Conservation (phyloP, 768 basidiomycete genomes). For the Tephrocybe sp. region DNA sequence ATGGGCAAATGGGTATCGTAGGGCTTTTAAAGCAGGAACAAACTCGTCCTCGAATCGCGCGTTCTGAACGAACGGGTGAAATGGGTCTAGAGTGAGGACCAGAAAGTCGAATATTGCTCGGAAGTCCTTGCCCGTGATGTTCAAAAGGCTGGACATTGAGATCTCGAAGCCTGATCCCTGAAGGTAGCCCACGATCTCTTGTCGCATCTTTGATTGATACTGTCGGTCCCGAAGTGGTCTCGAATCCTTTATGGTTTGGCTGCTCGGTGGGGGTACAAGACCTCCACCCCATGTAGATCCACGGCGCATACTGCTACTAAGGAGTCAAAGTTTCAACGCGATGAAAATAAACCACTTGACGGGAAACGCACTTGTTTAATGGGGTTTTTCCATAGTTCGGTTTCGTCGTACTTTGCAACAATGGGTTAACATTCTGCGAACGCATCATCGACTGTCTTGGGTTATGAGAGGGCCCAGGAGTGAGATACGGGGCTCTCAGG, state of each 20-base stretch:
- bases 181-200: conserved; percentile 74
- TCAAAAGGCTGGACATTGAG: conserved; percentile 61
- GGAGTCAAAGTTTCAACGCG: background rate
- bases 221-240: conserved; percentile 75
- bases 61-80: conserved; percentile 49
- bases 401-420: conserved; percentile 70
- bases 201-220: conserved; percentile 73
- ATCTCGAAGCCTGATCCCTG: conserved; percentile 65
- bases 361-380: conserved; percentile 53
- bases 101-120: conserved; percentile 82
- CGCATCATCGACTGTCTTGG: conserved; percentile 68
- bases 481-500: conserved; percentile 51
- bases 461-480: conserved; percentile 41
- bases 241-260: conserved; percentile 64
- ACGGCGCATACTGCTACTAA: conserved; percentile 68
- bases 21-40: conserved; percentile 64
- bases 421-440: conserved; percentile 65
- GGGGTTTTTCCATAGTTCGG: conserved; percentile 72
- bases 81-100: conserved; percentile 66
- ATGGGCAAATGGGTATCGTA: conserved; percentile 79
- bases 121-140: conserved; percentile 86
- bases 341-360: conserved; percentile 7
- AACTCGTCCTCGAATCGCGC: conserved; percentile 80
- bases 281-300: conserved; percentile 70
- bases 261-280: conserved; percentile 46